Evolutionary conservation across 306 rosid genomes (phyloP), one percentile per base, ranked within the genome.

Genomic region (Argentina anserina): DNA sequence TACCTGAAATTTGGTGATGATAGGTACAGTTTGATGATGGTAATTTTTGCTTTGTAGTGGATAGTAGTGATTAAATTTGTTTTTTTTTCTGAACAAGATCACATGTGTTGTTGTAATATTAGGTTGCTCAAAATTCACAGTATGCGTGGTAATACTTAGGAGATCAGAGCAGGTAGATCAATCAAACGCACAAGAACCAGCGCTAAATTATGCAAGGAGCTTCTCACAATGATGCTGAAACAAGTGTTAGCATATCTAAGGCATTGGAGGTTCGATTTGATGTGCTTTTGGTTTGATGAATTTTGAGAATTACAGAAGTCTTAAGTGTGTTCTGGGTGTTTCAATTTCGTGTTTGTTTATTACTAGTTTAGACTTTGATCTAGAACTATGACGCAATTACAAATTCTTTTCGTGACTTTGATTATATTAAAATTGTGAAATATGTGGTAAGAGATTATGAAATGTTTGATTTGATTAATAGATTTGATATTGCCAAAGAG

Each of bases 111-210:
- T 40, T 65, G 69, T 52, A 20, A 9, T 34, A 13, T 50, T 80
- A 93, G 98, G 86, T 84, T 93, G 75, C 96, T 90, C 76, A 93
- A 90, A 81, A 97, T 97, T 71, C 97, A 96, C 50, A 84, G 88
- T 70, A 90, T 93, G 70, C 98, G 97, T 20, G 98, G 98, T 62
- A 93, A 93, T 93, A 40, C 78, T 90, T 75, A 89, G 86, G 82
- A 87, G 90, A 77, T 73, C 81, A 53, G 88, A 86, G n/a, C n/a
- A n/a, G n/a, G n/a, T n/a, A n/a, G n/a, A n/a, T n/a, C n/a, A n/a
- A 63, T 53, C 88, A 25, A 84, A 67, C 37, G 68, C 76, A 72
- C 85, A 68, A 59, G 84, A 82, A 56, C 49, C 72, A 12, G 79
- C 93, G 0, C 90, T 81, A 58, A 85, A 81, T 64, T 87, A 82